phyloP scores from a whole-genome alignment of 768 basidiomycete species.

The Naganishia randhawae region DNA sequence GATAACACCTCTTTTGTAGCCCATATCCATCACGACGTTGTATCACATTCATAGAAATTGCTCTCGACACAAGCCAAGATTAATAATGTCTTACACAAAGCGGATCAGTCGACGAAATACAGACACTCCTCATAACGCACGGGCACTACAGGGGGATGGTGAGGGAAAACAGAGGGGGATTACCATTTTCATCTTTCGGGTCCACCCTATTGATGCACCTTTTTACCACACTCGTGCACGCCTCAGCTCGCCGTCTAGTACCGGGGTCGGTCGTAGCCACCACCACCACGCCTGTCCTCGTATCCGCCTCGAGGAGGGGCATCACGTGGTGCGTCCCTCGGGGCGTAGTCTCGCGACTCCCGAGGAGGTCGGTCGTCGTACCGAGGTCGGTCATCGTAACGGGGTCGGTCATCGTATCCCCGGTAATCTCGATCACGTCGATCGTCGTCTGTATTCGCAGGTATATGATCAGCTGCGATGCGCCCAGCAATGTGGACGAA shows the following conservation, averaged over 20 bases:
- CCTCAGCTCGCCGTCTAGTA: background rate
- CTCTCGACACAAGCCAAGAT: slow-evolving; percentile 3
- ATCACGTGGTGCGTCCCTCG: slow-evolving; percentile 49
- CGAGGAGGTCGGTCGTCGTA: slow-evolving; percentile 50
- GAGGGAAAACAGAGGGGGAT: too few species aligned
- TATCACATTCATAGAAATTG: background rate
- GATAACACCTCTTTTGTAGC: background rate
- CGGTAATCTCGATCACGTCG: slow-evolving; percentile 49
- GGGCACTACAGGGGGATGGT: background rate
- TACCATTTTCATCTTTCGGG: slow-evolving; percentile 19
- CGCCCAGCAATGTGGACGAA: slow-evolving; percentile 43
- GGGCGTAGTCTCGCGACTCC: slow-evolving; percentile 12
- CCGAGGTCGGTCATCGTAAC: slow-evolving; percentile 79
- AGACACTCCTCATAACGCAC: background rate
- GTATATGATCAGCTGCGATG: slow-evolving; percentile 20
- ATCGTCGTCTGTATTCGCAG: slow-evolving; percentile 54
- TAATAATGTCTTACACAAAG: slow-evolving; percentile 9
- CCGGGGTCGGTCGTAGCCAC: slow-evolving; percentile 21
- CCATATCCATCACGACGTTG: background rate
- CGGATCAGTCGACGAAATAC: slow-evolving; percentile 17
- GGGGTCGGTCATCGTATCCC: slow-evolving; percentile 49
- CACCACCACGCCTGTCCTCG: slow-evolving; percentile 29
- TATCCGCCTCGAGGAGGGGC: slow-evolving; percentile 56
- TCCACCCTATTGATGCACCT: too few species aligned
- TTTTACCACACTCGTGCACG: too few species aligned